Evolutionary conservation across 2,329 filamentous ascomycete species (phyloP), one percentile per base, ranked within the genome.

Genomic region (Sclerotinia borealis): DNA sequence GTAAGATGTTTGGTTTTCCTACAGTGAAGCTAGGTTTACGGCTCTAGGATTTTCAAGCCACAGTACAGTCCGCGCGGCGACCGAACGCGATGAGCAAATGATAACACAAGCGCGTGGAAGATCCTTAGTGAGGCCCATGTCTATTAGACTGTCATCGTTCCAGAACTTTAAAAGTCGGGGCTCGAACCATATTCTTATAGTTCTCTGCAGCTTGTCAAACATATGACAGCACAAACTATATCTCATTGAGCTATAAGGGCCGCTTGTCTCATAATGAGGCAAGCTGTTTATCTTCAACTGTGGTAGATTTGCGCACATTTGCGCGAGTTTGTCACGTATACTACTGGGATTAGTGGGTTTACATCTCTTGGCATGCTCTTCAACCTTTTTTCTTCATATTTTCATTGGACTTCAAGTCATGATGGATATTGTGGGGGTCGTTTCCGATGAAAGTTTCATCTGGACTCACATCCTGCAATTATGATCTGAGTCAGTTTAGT

Each of bases 281-380:
- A 54, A 29, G 22, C 6, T 11, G 1, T 9, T 31, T 31, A 3
- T 27, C 37, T 29, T 55, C 8, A 43, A 29, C 25, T 27, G 36
- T 22, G 6, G 36, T 39, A 55, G 10, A 4, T 17, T 17, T 62
- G 60, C 50, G 60, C 51, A 13, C 31, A 39, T 62, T 56, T 62
- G 60, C 52, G 60, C 60, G 60, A 62, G 50, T 62, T 62, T 62
- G 25, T 56, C 31, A 56, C 25, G 7, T 25, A 29, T 56, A 37
- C 29, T 48, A 62, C 17, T 25, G 31, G 27, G 29, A 17, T 34
- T 36, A 37, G 59, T 54, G 49, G 48, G 19, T 15, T 56, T 37
- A 29, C 2, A 25, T 36, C n/a, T 48, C 60, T 62, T 62, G 60
- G 60, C 60, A 31, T 13, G n/a, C 41, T 41, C n/a, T 55, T 37